Percentiles rank a stretch among this genome's conserved stretches.
These are phyloP conservation scores for Colletotrichum tabaci DNA, from an alignment of 2,329 filamentous ascomycete species.

Conservation along the genomic window DNA sequence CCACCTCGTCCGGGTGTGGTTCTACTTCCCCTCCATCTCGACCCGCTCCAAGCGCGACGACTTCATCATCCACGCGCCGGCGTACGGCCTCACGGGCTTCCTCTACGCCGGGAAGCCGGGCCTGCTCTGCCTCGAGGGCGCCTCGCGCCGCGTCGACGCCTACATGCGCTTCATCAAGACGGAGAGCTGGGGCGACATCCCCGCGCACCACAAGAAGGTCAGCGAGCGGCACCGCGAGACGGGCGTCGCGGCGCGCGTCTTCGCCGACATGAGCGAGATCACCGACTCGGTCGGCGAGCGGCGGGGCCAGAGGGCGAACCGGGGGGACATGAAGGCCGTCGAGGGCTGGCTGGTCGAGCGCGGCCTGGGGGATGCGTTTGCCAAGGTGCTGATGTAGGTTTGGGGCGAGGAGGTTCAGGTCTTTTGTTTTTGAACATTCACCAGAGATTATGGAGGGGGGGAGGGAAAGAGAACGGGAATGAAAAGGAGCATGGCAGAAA, in stretches of 20 bases:
- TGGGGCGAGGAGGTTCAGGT: no score
- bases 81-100: constrained; percentile 70
- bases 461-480: no score
- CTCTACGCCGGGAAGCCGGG: constrained; percentile 74
- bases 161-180: constrained; percentile 77
- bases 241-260: constrained; percentile 54
- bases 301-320: constrained; percentile 63
- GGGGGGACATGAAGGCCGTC: constrained; percentile 68
- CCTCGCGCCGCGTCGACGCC: constrained; percentile 63
- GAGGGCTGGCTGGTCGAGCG: constrained; percentile 64
- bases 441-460: no score
- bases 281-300: constrained; percentile 64
- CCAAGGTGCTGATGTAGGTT: constrained; percentile 55
- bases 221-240: constrained; percentile 67
- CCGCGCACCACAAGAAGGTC: constrained; percentile 74
- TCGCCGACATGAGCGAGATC: constrained; percentile 71
- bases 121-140: constrained; percentile 66
- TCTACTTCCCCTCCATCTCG: constrained; percentile 74
- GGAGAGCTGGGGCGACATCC: constrained; percentile 75
- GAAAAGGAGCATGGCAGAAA: no score
- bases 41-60: constrained; percentile 72
- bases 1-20: constrained; percentile 68
- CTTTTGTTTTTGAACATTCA: no score
- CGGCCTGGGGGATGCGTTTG: constrained; percentile 61
- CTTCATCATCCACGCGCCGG: constrained; percentile 66